Evolutionary conservation across 805 yeast species (phyloP).

Genomic region (Kuraishia capsulata): DNA sequence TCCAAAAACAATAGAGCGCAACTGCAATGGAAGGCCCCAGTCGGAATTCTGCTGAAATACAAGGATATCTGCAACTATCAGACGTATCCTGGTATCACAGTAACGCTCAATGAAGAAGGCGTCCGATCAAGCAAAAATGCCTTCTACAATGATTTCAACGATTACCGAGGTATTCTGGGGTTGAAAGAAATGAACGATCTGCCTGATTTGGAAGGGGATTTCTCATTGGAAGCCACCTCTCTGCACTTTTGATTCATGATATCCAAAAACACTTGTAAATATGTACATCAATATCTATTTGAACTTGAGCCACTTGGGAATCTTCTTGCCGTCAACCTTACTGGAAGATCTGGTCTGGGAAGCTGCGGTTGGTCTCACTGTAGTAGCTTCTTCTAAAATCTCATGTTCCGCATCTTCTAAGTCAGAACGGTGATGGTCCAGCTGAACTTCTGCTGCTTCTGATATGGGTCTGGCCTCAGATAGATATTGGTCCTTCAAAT

Average conservation of each 20-base stretch:
- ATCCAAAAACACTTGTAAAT: too few relatives aligned
- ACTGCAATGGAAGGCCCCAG: background rate
- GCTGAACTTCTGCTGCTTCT: constrained; percentile 15
- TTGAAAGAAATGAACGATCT: too few relatives aligned
- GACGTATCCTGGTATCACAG: too few relatives aligned
- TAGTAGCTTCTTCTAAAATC: too few relatives aligned
- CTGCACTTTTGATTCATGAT: too few relatives aligned
- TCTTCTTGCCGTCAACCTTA: background rate
- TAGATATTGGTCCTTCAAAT: constrained; percentile 13
- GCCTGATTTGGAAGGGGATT: too few relatives aligned
- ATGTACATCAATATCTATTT: background rate
- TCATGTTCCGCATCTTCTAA: constrained; percentile 4
- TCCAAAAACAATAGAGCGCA: background rate
- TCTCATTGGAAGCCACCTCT: too few relatives aligned
- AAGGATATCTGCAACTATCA: too few relatives aligned
- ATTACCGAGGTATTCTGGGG: too few relatives aligned
- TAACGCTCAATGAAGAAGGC: too few relatives aligned
- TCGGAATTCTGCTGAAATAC: background rate
- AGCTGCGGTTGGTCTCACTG: too few relatives aligned
- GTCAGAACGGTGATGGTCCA: constrained; percentile 9
- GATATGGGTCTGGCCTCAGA: constrained; percentile 13
- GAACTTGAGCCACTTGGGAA: constrained; percentile 4
- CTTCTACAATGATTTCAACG: background rate
- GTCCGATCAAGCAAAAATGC: background rate
- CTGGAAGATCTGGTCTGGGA: too few relatives aligned